Evolutionary conservation across 2,329 filamentous ascomycete species (phyloP), one percentile per base, ranked within the genome.

Genomic region (Xylaria sp.): DNA sequence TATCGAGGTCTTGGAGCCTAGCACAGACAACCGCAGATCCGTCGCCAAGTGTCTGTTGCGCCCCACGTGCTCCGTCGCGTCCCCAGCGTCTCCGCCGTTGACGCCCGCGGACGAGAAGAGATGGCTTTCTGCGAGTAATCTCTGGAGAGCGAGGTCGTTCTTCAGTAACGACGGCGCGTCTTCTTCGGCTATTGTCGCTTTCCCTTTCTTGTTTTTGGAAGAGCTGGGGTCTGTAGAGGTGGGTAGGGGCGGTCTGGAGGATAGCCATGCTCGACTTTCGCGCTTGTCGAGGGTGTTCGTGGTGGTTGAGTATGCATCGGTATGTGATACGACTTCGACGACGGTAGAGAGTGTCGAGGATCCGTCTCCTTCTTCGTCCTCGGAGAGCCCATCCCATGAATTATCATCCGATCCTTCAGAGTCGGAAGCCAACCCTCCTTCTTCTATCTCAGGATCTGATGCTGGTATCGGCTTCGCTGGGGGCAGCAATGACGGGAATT

Each of bases 91-190:
- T 47, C 78, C 71, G 17, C 77, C 74, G 45, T 74, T 60, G 42
- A 49, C 49, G 3, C 77, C 72, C 14, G 76, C 73, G 21, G 84
- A 81, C 46, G 75, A 71, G 65, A 75, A 73, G 63, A 76, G 82
- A 46, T 84, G 82, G 3, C 83, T 80, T 82, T 99, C 95, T 69
- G 89, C 85, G 61, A 99, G 87, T 42, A 99, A 87, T 49, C 93
- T 89, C 76, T 97, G 94, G 14, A 99, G 87, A 40, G 92, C 94
- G 57, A 97, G 87, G 76, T 98, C 95, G 76, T 97, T 94, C 75
- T 94, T 93, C 17, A 98, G 84, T 65, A 96, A 90, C 11, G 84
- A 84, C 66, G 83, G 83, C 54, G 84, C 84, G 72, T 89, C 85
- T 73, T 90, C 87, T 72, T 90, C 86, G 62, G 83, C 78, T 67